These are phyloP conservation scores for Diospyros lotus DNA, from an alignment of 148 eudicot genomes.

Conservation along the genomic window DNA sequence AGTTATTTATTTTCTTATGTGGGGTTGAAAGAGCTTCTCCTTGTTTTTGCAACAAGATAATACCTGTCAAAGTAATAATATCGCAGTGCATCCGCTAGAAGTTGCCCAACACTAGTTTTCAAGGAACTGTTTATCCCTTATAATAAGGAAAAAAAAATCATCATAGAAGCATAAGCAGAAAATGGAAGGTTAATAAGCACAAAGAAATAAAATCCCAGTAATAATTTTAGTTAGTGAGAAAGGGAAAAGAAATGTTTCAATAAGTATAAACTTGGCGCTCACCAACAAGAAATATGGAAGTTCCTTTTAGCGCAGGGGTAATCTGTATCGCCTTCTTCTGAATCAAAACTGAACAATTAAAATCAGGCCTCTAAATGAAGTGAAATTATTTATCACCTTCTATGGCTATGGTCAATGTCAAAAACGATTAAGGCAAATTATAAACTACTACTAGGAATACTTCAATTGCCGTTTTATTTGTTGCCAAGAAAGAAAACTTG, in stretches of 20 bases:
- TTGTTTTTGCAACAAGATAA: slow-evolving; percentile 4
- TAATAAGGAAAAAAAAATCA: slow-evolving; percentile 12
- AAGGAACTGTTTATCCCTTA: slow-evolving; percentile 61
- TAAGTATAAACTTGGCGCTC: slow-evolving; percentile 22
- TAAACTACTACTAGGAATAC: slow-evolving; percentile 16
- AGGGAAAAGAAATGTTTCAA: neutral
- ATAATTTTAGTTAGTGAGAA: neutral
- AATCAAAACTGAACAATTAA: slow-evolving; percentile 45
- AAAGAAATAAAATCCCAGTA: neutral
- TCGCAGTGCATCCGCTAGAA: slow-evolving; percentile 64
- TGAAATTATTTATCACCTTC: neutral
- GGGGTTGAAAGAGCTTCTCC: slow-evolving; percentile 1
- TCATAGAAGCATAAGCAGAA: slow-evolving; percentile 6
- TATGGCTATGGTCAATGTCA: slow-evolving; percentile 16
- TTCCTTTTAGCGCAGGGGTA: slow-evolving; percentile 64
- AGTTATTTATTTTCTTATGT: neutral
- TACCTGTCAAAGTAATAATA: slow-evolving; percentile 94
- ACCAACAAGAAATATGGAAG: slow-evolving; percentile 88
- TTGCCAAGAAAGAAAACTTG: neutral
- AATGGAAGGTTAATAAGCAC: too few relatives aligned
- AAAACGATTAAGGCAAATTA: slow-evolving; percentile 16
- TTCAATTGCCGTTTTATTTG: neutral
- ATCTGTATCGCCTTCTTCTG: slow-evolving; percentile 78
- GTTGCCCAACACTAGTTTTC: slow-evolving; percentile 58
- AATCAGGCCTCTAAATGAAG: slow-evolving; percentile 17